Evolutionary conservation across 1,284 basidiomycete genomes (phyloP).

Genomic region (Phylloporus gajari): DNA sequence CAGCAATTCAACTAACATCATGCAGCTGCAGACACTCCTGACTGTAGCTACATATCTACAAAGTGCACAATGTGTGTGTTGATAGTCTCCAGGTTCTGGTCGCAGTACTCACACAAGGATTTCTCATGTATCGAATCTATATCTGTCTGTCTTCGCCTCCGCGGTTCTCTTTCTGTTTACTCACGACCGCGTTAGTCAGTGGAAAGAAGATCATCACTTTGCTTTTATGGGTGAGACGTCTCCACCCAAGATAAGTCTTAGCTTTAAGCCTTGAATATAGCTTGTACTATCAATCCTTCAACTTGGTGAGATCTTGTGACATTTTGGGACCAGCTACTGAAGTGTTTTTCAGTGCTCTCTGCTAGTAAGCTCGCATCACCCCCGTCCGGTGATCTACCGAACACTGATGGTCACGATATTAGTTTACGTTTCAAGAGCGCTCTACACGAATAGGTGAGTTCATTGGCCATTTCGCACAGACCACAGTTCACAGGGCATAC

Average conservation of each 20-base stretch:
- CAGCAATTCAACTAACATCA: slow-evolving; percentile 1
- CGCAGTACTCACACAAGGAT: slow-evolving; percentile 13
- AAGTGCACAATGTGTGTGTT: not conserved
- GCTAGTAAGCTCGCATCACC: too few species aligned
- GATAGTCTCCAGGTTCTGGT: slow-evolving; percentile 11
- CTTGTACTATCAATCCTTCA: slow-evolving; percentile 4
- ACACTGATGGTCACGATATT: not conserved
- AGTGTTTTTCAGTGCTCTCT: not conserved
- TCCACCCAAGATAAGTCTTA: rapidly evolving
- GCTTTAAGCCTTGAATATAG: slow-evolving; percentile 1
- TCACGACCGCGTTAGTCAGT: slow-evolving; percentile 16
- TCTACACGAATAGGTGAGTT: too few species aligned
- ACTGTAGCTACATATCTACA: slow-evolving; percentile 4
- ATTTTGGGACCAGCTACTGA: not conserved
- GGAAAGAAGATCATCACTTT: slow-evolving; percentile 16
- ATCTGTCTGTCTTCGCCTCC: slow-evolving; percentile 8
- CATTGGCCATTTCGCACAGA: too few species aligned
- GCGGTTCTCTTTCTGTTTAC: not conserved
- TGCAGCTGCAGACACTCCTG: slow-evolving; percentile 21
- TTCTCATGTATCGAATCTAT: slow-evolving; percentile 30
- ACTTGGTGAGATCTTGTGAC: slow-evolving; percentile 13
- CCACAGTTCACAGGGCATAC: too few species aligned
- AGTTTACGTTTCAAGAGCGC: not conserved
- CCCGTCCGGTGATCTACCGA: too few species aligned
- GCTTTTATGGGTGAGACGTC: slow-evolving; percentile 23